Conservation (phyloP, 768 basidiomycete genomes). For the Suillus lakei region DNA sequence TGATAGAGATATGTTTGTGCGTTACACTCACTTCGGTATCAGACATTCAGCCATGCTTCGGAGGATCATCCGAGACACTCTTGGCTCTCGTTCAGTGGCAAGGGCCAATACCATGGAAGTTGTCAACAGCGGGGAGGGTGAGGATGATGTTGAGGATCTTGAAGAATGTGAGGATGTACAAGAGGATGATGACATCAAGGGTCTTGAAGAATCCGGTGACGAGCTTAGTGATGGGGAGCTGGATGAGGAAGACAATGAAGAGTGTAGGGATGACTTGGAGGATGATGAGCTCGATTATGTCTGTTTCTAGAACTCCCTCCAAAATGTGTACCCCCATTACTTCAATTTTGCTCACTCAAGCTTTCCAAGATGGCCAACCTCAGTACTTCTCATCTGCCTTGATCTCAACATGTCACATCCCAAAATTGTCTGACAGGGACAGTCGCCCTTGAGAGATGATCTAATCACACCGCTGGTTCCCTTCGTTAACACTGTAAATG, state of each 20-base stretch:
- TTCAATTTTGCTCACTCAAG: too few relatives aligned
- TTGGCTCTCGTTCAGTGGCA: too few relatives aligned
- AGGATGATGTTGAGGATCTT: neutral
- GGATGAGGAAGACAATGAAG: neutral
- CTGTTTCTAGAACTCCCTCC: neutral
- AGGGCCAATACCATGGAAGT: too few relatives aligned
- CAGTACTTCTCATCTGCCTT: too few relatives aligned
- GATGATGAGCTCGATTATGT: neutral
- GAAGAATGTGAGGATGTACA: neutral
- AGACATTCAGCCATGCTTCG: neutral
- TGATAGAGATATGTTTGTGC: constrained; percentile 3
- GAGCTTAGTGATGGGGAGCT: neutral
- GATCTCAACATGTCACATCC: too few relatives aligned
- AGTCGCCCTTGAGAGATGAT: too few relatives aligned
- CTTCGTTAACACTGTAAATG: too few relatives aligned
- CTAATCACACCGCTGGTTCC: too few relatives aligned
- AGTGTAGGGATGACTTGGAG: neutral
- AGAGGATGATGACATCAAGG: neutral
- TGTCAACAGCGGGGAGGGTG: too few relatives aligned
- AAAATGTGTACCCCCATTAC: neutral
- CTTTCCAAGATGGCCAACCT: too few relatives aligned
- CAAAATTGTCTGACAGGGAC: too few relatives aligned
- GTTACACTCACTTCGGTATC: neutral
- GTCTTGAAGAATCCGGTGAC: neutral
- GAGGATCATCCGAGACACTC: neutral